Evolutionary conservation across 2,329 filamentous ascomycete species (phyloP), one percentile per base, ranked within the genome.

Genomic region (Lecanoromycetidae sp.): DNA sequence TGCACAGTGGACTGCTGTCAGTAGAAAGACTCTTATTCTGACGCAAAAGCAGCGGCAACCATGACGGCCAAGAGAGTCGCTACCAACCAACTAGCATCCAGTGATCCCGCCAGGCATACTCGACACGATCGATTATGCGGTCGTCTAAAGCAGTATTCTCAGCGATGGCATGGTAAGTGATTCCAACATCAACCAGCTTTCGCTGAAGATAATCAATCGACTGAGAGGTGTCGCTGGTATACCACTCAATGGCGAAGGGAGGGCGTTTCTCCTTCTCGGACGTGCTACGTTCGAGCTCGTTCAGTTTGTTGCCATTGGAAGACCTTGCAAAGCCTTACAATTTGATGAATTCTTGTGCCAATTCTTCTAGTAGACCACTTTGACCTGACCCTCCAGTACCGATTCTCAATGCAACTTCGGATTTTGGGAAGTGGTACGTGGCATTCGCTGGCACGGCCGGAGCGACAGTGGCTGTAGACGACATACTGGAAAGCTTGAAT

Each of bases 281-380:
- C 7, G 36, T 13, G 36, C 36, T 39, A 25, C n/a, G 36, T 7
- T 34, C 4, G 12, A 34, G 17, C 4, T 17, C 5, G 30, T 13
- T n/a, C 4, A 13, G n/a, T 34, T 5, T 12, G 13, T 34, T 5
- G 13, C 5, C 30, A 34, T n/a, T 34, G 17, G 30, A n/a, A n/a
- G n/a, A n/a, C n/a, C n/a, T 34, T 4, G 12, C 17, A 19, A 4
- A 20, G 27, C 27, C 15, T 41, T 41, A 41, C 38, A 30, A 15
- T 41, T 41, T 32, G 38, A 41, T 41, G 23, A 41, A 41, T 9
- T 41, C 27, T 32, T 41, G 12, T 22, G 38, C 38, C n/a, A 41
- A 23, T 30, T 23, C 38, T 32, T 29, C 2, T 20, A 41, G 27
- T 3, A 41, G 38, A 17, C 38, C 38, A 15, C 27, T 41, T 15